Percentiles rank a stretch among this genome's conserved stretches.
Evolutionary conservation across 768 basidiomycete species (phyloP).

Genomic region (Clathrus columnatus): DNA sequence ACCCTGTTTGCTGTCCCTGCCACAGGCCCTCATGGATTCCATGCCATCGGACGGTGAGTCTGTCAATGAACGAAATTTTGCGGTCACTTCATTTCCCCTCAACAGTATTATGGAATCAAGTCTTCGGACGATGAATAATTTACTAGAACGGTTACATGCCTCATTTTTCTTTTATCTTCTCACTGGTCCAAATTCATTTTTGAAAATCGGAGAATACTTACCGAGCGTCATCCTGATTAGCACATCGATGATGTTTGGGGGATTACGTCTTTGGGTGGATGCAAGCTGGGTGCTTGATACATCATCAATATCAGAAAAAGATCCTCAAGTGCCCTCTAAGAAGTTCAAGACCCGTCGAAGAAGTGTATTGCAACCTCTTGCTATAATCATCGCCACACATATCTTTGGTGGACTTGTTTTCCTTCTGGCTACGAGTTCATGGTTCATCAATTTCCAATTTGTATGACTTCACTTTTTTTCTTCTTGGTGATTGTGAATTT

Average conservation of each 20-base stretch:
- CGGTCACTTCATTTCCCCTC: neutral
- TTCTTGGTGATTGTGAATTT: neutral
- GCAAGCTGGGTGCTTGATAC: slow-evolving; percentile 40
- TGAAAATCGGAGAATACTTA: slow-evolving; percentile 86
- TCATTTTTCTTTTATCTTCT: slow-evolving; percentile 96
- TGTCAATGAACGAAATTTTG: neutral
- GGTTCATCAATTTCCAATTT: slow-evolving; percentile 32
- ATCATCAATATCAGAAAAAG: neutral
- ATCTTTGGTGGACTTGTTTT: slow-evolving; percentile 45
- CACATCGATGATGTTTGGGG: slow-evolving; percentile 77
- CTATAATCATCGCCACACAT: slow-evolving; percentile 51
- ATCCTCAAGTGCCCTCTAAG: slow-evolving; percentile 8
- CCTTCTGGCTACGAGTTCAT: slow-evolving; percentile 33
- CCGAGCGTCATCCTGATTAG: slow-evolving; percentile 82
- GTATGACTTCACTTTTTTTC: slow-evolving; percentile 27
- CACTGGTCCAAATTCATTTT: slow-evolving; percentile 54
- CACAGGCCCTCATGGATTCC: slow-evolving; percentile 89
- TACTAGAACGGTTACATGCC: slow-evolving; percentile 91
- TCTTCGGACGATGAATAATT: slow-evolving; percentile 84
- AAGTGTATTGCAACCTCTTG: slow-evolving; percentile 44
- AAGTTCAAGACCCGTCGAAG: slow-evolving; percentile 42
- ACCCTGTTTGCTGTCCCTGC: slow-evolving; percentile 87
- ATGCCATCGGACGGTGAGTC: slow-evolving; percentile 77
- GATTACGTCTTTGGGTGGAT: slow-evolving; percentile 63
- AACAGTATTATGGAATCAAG: slow-evolving; percentile 76